Conservation (phyloP, 2,329 filamentous ascomycete species). For the Reticulascus tulasneorum region DNA sequence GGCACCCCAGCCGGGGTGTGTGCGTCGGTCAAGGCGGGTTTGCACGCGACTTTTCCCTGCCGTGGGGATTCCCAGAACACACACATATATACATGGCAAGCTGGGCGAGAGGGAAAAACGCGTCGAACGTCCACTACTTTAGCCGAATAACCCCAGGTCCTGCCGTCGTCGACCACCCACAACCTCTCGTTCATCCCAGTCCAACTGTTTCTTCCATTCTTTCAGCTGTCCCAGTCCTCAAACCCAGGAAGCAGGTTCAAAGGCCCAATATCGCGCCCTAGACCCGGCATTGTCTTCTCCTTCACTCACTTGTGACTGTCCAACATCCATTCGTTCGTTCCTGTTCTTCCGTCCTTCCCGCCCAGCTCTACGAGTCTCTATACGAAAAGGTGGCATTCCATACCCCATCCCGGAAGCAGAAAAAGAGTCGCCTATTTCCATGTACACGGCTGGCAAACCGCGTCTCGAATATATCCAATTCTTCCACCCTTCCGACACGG, state of each 20-base stretch:
- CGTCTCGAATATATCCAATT: slow-evolving; percentile 9
- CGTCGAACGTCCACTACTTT: slow-evolving; percentile 13
- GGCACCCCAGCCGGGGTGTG: slow-evolving; percentile 11
- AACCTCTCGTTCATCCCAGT: slow-evolving; percentile 8
- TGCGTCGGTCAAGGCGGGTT: slow-evolving; percentile 4
- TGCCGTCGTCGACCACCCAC: slow-evolving; percentile 10
- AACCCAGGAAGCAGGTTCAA: slow-evolving; percentile 3
- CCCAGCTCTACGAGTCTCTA: slow-evolving; percentile 11
- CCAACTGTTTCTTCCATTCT: slow-evolving; percentile 11
- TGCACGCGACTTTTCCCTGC: slow-evolving; percentile 4
- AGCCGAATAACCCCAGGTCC: slow-evolving; percentile 11
- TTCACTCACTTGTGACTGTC: slow-evolving; percentile 2
- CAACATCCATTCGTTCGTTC: slow-evolving; percentile 3
- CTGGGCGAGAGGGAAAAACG: slow-evolving; percentile 10
- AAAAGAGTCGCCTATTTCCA: slow-evolving; percentile 9
- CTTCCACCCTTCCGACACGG: slow-evolving; percentile 1
- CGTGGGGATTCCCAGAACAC: slow-evolving; percentile 13
- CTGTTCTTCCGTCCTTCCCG: slow-evolving; percentile 1
- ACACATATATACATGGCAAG: slow-evolving; percentile 7
- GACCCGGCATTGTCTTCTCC: not conserved
- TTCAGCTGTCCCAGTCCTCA: not conserved
- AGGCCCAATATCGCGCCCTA: slow-evolving; percentile 1
- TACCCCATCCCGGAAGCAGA: slow-evolving; percentile 8
- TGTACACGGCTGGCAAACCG: slow-evolving; percentile 14
- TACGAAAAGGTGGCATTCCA: no score